Evolutionary conservation across 495 filamentous ascomycete genomes (phyloP), one percentile per base, ranked within the genome.

Genomic region (Parathielavia appendiculata): DNA sequence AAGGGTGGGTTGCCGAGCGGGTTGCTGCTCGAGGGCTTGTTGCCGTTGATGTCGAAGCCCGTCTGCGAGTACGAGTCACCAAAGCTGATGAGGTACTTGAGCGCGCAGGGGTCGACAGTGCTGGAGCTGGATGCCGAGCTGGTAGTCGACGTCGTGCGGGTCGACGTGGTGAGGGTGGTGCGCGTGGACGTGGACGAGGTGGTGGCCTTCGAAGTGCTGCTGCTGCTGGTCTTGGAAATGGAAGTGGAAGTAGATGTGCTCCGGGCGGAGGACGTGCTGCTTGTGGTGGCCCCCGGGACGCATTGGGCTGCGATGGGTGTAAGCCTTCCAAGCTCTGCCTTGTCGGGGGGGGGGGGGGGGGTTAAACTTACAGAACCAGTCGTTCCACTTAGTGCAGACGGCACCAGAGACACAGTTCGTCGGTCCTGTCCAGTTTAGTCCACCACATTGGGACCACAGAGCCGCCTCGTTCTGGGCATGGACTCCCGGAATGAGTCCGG

Each of bases 1-100:
- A 83, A 83, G 0, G 70, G 48, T 7, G 90, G 89, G 67, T 92
- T 95, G 23, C 90, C 90, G 58, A 93, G 75, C 0, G 90, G 88
- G 66, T 91, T 89, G 30, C 71, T 54, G 13, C 75, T 66, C 19
- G 80, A 78, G 8, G 90, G 87, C 56, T 88, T 83, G 13, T 78
- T 71, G 48, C 74, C 72, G 30, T 71, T 77, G 45, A 79, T 69
- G 64, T 88, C 79, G 74, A 93, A 95, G 51, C 81, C 82, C 17
- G 83, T 78, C 61, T 76, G 70, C 23, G 76, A 75, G 66, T 79
- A 79, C 54, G 74, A 77, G 67, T 79, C 76, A 58, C 83, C 83
- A 58, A 73, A 73, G 43, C 63, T 64, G 57, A 73, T 67, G 54
- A 73, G 52, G 50, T 69, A 73, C 38, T 72, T 68, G 11, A 56